phyloP scores from a whole-genome alignment of 768 basidiomycete genomes.

The Bullera alba region DNA sequence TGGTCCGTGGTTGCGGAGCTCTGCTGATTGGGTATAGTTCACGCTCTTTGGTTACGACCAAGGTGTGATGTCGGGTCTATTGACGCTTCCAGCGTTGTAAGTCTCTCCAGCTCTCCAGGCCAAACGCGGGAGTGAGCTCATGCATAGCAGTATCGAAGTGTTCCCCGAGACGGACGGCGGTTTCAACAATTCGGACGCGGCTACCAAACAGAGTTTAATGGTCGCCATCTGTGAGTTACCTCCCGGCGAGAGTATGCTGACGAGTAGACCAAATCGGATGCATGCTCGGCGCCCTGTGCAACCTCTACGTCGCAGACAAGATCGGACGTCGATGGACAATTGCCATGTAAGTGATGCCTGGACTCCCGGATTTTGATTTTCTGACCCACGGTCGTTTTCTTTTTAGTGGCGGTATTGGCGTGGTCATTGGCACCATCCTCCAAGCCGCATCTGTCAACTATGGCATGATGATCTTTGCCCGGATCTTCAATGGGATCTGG shows the following conservation, averaged over 20 bases:
- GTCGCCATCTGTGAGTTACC: constrained; percentile 57
- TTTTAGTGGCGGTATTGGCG: constrained; percentile 21
- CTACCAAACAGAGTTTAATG: constrained; percentile 57
- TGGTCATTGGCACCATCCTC: constrained; percentile 32
- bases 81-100: constrained; percentile 59
- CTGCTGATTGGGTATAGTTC: constrained; percentile 3
- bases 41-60: constrained; percentile 63
- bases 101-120: too few relatives aligned
- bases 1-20: background rate
- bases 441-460: constrained; percentile 53
- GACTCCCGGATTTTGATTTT: background rate
- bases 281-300: constrained; percentile 59
- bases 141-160: too few relatives aligned
- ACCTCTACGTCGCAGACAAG: constrained; percentile 48
- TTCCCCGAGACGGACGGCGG: constrained; percentile 56
- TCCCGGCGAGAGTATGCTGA: constrained; percentile 3
- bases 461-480: constrained; percentile 58
- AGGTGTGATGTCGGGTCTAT: constrained; percentile 58
- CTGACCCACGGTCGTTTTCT: too few relatives aligned
- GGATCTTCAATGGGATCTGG: constrained; percentile 57
- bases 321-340: constrained; percentile 29
- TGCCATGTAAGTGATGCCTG: constrained; percentile 7
- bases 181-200: constrained; percentile 41
- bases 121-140: too few relatives aligned
- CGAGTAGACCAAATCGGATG: constrained; percentile 57